Evolutionary conservation across 179 eudicot genomes (phyloP).

Genomic region (Spinacia oleracea): DNA sequence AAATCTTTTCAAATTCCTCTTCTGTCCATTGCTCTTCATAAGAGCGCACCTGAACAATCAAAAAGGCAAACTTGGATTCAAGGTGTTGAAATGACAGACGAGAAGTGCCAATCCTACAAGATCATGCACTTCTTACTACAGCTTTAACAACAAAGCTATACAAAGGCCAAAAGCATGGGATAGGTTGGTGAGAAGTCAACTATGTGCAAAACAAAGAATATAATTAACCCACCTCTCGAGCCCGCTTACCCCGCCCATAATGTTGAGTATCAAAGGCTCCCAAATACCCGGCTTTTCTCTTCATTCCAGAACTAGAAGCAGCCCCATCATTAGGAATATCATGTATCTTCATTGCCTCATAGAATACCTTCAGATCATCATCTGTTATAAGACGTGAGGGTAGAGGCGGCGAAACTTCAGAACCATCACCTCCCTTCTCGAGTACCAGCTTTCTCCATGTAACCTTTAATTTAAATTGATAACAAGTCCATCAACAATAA

Average conservation of each 20-base stretch:
- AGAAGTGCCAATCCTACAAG: background rate
- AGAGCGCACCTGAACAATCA: conserved; percentile 68
- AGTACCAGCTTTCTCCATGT: conserved; percentile 60
- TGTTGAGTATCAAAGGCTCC: conserved; percentile 87
- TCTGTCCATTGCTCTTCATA: conserved; percentile 99
- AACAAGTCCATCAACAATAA: conserved; percentile 12
- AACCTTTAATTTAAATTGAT: conserved; percentile 43
- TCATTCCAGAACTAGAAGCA: conserved; percentile 50
- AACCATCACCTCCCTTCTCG: conserved; percentile 44
- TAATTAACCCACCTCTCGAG: conserved; percentile 79
- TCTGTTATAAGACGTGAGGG: conserved; percentile 87
- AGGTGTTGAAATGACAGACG: background rate
- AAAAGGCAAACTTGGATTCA: conserved; percentile 8
- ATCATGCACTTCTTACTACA: background rate
- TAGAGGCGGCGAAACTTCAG: conserved; percentile 51
- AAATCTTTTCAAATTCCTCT: conserved; percentile 94
- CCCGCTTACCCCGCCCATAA: conserved; percentile 98
- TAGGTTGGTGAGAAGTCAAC: conserved; percentile 6
- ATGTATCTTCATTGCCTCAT: conserved; percentile 74
- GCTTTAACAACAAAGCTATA: background rate
- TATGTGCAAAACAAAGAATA: conserved; percentile 5
- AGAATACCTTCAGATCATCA: conserved; percentile 73
- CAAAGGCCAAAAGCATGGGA: background rate
- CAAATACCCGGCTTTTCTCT: conserved; percentile 64
- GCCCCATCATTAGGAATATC: conserved; percentile 44